phyloP scores from a whole-genome alignment of 257 asterid genomes.

The Solanum chilense region DNA sequence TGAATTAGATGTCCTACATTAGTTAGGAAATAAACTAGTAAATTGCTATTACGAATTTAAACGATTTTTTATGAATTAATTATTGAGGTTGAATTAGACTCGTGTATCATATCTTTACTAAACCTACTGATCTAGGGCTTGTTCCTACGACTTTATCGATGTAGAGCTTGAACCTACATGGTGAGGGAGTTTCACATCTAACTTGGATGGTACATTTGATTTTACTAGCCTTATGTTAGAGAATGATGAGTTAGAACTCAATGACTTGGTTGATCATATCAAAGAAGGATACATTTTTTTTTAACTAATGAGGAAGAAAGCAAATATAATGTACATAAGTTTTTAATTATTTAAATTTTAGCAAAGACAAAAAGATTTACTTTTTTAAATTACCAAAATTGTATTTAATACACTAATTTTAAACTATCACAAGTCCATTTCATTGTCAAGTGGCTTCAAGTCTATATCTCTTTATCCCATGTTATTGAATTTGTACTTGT shows the following conservation, averaged over 20 bases:
- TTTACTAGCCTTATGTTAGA: neutral
- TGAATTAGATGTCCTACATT: neutral
- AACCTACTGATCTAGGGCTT: too few relatives aligned
- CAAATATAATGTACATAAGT: neutral
- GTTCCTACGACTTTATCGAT: too few relatives aligned
- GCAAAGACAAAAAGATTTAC: neutral
- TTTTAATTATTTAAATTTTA: too few relatives aligned
- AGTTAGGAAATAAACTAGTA: neutral
- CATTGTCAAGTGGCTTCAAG: neutral
- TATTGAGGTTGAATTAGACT: too few relatives aligned
- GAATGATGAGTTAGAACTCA: fast-evolving
- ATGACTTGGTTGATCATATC: neutral
- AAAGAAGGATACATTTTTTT: neutral
- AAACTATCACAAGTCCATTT: neutral
- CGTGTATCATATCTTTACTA: neutral
- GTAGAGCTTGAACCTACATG: neutral
- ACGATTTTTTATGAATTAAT: too few relatives aligned
- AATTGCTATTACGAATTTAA: too few relatives aligned
- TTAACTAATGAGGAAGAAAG: too few relatives aligned
- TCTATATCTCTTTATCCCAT: neutral
- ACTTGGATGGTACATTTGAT: neutral
- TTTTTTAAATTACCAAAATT: too few relatives aligned
- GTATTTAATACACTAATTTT: too few relatives aligned
- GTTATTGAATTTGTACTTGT: neutral
- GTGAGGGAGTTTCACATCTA: neutral